Conservation (phyloP, 2,329 filamentous ascomycete genomes). For the Coniochaeta prunicola region DNA sequence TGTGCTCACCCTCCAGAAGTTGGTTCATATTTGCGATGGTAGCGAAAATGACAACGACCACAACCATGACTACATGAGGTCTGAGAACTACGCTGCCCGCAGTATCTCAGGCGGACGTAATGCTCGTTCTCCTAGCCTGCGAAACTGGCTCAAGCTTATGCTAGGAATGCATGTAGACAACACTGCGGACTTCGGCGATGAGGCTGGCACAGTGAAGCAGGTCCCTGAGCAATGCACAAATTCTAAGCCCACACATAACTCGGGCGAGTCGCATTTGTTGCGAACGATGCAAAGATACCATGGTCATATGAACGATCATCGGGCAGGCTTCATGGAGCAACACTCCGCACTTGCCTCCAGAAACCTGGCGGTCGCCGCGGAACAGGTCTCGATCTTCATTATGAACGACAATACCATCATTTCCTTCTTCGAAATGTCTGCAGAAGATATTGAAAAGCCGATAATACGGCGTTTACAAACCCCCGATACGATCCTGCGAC, state of each 20-base stretch:
- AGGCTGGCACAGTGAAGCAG: background rate
- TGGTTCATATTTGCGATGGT: conserved; percentile 57
- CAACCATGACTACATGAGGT: conserved; percentile 17
- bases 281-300: conserved; percentile 79
- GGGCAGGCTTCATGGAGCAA: conserved; percentile 84
- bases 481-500: conserved; percentile 74
- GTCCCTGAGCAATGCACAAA: background rate
- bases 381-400: conserved; percentile 88
- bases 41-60: conserved; percentile 30
- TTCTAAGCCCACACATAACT: background rate
- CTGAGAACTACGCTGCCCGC: conserved; percentile 22
- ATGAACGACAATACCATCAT: conserved; percentile 85
- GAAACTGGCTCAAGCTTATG: background rate
- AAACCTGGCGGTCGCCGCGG: conserved; percentile 72
- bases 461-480: conserved; percentile 72
- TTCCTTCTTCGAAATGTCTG: conserved; percentile 91
- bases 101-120: background rate
- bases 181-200: background rate
- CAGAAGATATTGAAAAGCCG: conserved; percentile 75
- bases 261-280: background rate
- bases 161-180: background rate
- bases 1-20: conserved; percentile 75
- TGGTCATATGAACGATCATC: conserved; percentile 70
- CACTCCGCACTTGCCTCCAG: conserved; percentile 68
- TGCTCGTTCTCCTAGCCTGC: background rate